phyloP scores from a whole-genome alignment of 495 filamentous ascomycete genomes.

The Thozetella sp. region DNA sequence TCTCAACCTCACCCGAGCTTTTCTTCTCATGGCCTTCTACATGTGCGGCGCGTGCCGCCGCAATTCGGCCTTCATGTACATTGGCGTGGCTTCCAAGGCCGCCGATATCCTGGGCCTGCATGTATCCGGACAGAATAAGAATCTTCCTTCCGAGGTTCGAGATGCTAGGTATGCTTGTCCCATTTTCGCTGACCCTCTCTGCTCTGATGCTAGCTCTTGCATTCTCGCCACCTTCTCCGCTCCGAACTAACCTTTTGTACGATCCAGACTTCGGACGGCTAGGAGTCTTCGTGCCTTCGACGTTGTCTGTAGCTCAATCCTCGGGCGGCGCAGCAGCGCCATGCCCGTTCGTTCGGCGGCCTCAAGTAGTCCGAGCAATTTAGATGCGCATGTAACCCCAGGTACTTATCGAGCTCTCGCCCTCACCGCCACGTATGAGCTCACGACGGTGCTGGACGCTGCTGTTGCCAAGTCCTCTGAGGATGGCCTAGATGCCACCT shows the following conservation, averaged over 20 bases:
- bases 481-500: not conserved
- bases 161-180: slow-evolving; percentile 2
- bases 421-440: not conserved
- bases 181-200: too few species aligned
- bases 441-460: not conserved
- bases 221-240: not conserved
- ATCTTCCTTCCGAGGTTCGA: not conserved
- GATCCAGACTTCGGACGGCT: not conserved
- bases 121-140: not conserved
- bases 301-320: not conserved
- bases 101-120: not conserved
- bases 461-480: not conserved
- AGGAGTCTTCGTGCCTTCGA: not conserved
- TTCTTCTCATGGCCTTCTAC: slow-evolving; percentile 1
- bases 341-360: not conserved
- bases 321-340: not conserved
- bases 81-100: not conserved
- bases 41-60: not conserved
- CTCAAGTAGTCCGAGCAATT: not conserved
- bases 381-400: not conserved
- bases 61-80: not conserved
- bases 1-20: not conserved
- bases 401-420: not conserved
- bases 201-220: not conserved
- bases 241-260: too few species aligned